Percentiles rank a stretch among this genome's conserved stretches.
phyloP scores from a whole-genome alignment of 495 filamentous ascomycete species.

The Recurvomyces mirabilis region DNA sequence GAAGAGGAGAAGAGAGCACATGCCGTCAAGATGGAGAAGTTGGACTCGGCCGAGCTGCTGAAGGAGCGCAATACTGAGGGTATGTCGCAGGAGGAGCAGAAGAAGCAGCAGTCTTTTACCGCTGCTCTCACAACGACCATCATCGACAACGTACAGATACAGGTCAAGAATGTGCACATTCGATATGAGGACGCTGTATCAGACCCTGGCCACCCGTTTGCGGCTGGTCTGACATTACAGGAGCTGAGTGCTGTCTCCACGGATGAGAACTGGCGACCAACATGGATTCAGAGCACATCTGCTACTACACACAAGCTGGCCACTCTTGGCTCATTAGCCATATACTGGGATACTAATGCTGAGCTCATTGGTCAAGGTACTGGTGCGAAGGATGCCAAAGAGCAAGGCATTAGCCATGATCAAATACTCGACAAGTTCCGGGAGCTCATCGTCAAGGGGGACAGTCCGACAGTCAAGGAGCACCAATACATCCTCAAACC shows the following conservation, averaged over 20 bases:
- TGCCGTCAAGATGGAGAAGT: constrained; percentile 88
- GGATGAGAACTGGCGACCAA: constrained; percentile 83
- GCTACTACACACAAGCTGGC: constrained; percentile 84
- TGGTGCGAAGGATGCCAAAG: constrained; percentile 50
- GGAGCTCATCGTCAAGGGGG: constrained; percentile 60
- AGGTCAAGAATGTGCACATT: constrained; percentile 93
- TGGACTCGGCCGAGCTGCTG: constrained; percentile 87
- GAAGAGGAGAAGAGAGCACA: constrained; percentile 78
- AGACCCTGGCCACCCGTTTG: constrained; percentile 88
- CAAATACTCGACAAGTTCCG: constrained; percentile 66
- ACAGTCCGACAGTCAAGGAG: constrained; percentile 36
- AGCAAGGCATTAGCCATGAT: constrained; percentile 54
- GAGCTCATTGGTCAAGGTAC: constrained; percentile 65
- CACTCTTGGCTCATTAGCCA: constrained; percentile 70
- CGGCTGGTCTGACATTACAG: constrained; percentile 77
- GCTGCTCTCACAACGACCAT: constrained; percentile 89
- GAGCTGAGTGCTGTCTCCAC: constrained; percentile 96
- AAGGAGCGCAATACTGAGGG: constrained; percentile 87
- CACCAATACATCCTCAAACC: constrained; percentile 95
- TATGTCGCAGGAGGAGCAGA: constrained; percentile 85
- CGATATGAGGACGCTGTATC: constrained; percentile 97
- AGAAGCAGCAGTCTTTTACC: constrained; percentile 92
- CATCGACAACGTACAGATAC: constrained; percentile 94
- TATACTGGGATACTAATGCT: constrained; percentile 97
- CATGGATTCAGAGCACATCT: constrained; percentile 79